Conservation (phyloP, 805 yeast species). For the Clavispora phyllophila region DNA sequence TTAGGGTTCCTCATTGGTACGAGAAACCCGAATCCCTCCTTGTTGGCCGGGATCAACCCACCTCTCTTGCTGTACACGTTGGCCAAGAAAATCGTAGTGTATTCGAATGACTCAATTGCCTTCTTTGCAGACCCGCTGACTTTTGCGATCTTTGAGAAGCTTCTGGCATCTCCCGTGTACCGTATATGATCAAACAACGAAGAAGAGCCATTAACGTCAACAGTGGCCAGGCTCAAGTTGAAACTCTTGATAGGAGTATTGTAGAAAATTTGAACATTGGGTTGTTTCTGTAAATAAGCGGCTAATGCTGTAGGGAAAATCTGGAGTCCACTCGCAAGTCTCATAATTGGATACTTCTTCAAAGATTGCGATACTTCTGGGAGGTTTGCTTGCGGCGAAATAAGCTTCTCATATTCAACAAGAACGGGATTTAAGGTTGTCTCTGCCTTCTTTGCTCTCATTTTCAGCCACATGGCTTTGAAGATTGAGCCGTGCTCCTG, state of each 20-base stretch:
- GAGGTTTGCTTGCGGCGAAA: constrained; percentile 40
- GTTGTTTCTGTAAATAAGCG: constrained; percentile 27
- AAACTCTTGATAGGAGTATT: constrained; percentile 21
- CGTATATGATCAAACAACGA: constrained; percentile 50
- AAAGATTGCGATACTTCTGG: constrained; percentile 30
- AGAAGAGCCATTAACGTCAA: neutral
- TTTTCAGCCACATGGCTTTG: constrained; percentile 37
- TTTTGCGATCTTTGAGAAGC: constrained; percentile 1
- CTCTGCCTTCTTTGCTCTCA: constrained; percentile 10
- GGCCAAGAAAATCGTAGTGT: constrained; percentile 54
- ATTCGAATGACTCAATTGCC: constrained; percentile 20
- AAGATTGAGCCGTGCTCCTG: constrained; percentile 53
- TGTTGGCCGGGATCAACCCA: constrained; percentile 29
- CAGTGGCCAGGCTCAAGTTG: constrained; percentile 13
- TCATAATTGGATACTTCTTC: constrained; percentile 57
- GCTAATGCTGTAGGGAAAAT: constrained; percentile 44
- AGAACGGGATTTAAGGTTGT: constrained; percentile 15
- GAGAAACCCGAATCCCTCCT: constrained; percentile 81
- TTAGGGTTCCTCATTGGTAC: constrained; percentile 57
- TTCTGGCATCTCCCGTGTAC: constrained; percentile 49
- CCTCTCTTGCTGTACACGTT: constrained; percentile 51
- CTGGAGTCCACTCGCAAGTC: constrained; percentile 53
- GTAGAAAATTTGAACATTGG: constrained; percentile 39
- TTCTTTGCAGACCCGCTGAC: constrained; percentile 4
- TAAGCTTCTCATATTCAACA: constrained; percentile 30